phyloP scores from a whole-genome alignment of 2,329 filamentous ascomycete genomes.

The Didymella arachidicola region DNA sequence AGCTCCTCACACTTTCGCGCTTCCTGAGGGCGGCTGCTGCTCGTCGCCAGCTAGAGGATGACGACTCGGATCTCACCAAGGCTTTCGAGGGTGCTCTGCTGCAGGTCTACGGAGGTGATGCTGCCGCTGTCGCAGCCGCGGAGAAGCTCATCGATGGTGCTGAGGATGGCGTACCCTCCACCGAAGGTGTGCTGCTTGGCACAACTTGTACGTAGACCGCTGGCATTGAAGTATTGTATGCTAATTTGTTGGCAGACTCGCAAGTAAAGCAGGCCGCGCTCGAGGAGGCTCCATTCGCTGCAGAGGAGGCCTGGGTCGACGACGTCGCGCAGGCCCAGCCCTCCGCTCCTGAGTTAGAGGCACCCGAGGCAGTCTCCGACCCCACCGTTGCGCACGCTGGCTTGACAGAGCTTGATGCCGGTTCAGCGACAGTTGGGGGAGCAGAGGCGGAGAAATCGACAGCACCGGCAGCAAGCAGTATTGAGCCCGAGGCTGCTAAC shows the following conservation, averaged over 20 bases:
- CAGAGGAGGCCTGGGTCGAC: conserved; percentile 60
- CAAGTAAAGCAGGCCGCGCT: conserved; percentile 64
- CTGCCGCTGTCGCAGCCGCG: conserved; percentile 75
- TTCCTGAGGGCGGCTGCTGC: conserved; percentile 82
- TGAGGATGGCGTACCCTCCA: conserved; percentile 70
- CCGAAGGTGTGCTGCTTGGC: conserved; percentile 69
- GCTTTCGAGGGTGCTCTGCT: conserved; percentile 82
- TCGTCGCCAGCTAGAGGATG: conserved; percentile 73
- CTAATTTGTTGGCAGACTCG: conserved; percentile 56
- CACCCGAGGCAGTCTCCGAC: conserved; percentile 60
- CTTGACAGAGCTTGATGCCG: conserved; percentile 69
- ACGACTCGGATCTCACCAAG: conserved; percentile 77
- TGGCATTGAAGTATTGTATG: not conserved
- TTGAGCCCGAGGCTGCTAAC: conserved; percentile 55
- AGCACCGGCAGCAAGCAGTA: conserved; percentile 49
- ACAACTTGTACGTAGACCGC: conserved; percentile 71
- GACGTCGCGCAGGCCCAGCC: conserved; percentile 56
- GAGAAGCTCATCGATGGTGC: conserved; percentile 78
- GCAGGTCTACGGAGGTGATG: conserved; percentile 80
- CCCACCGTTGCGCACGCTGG: conserved; percentile 72
- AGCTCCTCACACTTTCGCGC: conserved; percentile 75
- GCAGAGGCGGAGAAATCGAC: conserved; percentile 37
- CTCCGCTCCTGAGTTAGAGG: conserved; percentile 45
- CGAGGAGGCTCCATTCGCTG: conserved; percentile 62
- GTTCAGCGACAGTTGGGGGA: conserved; percentile 42